Conservation (phyloP, 345 rosid species). For the Eucalyptus polyanthemos region DNA sequence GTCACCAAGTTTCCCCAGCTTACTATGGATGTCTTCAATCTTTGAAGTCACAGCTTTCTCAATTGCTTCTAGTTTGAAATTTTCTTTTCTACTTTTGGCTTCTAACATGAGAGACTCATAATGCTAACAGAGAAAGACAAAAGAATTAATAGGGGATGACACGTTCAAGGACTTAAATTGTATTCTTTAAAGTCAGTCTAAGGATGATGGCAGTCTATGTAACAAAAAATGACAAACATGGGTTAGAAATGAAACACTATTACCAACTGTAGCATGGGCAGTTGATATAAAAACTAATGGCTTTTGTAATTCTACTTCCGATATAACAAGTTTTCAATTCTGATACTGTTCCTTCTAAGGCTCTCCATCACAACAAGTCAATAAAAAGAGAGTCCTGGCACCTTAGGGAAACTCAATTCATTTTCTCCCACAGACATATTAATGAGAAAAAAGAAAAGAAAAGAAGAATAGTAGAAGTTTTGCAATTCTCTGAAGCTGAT, state of each 20-base stretch:
- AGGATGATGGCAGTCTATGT: neutral
- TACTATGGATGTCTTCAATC: slow-evolving; percentile 50
- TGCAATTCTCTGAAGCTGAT: no score
- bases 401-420: neutral
- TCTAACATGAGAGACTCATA: slow-evolving; percentile 71
- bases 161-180: neutral
- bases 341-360: neutral
- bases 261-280: neutral
- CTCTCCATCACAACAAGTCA: neutral
- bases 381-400: neutral
- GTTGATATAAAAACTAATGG: neutral
- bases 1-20: slow-evolving; percentile 44
- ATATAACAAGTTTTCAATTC: neutral
- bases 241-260: neutral
- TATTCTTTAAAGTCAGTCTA: neutral
- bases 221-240: neutral
- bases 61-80: slow-evolving; percentile 41
- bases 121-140: slow-evolving; percentile 23
- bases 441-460: no score
- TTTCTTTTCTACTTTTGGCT: slow-evolving; percentile 63
- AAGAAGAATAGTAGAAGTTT: no score
- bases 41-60: slow-evolving; percentile 48
- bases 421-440: neutral
- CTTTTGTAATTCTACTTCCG: neutral
- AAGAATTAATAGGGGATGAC: neutral